phyloP scores from a whole-genome alignment of 2,329 filamentous ascomycete genomes.

The Trichoderma harzianum region DNA sequence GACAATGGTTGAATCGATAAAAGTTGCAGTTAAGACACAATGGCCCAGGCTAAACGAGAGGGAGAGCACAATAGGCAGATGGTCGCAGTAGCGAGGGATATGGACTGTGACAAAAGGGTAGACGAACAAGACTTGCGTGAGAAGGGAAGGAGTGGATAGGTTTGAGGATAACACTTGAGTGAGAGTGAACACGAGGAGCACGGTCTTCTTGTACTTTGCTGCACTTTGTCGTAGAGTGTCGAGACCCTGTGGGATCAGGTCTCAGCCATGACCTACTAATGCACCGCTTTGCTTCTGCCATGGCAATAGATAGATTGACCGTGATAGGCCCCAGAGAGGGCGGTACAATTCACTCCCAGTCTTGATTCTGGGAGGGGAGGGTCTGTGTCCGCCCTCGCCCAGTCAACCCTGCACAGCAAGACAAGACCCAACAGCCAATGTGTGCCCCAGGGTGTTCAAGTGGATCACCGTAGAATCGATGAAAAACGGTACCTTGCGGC shows the following conservation, averaged over 20 bases:
- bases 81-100: slow-evolving; percentile 27
- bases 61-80: slow-evolving; percentile 24
- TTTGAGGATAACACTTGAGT: slow-evolving; percentile 23
- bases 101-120: slow-evolving; percentile 20
- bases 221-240: slow-evolving; percentile 22
- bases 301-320: slow-evolving; percentile 31
- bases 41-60: slow-evolving; percentile 17
- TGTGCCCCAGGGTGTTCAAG: slow-evolving; percentile 18
- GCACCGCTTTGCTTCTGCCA: slow-evolving; percentile 30
- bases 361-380: slow-evolving; percentile 29
- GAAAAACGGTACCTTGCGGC: slow-evolving; percentile 32
- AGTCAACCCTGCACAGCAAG: slow-evolving; percentile 13
- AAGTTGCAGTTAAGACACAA: slow-evolving; percentile 11
- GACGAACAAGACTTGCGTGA: slow-evolving; percentile 24
- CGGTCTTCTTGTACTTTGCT: slow-evolving; percentile 31
- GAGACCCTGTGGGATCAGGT: slow-evolving; percentile 26
- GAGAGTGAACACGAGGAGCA: slow-evolving; percentile 26
- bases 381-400: slow-evolving; percentile 34
- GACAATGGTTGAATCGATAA: slow-evolving; percentile 6
- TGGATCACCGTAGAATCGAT: slow-evolving; percentile 31
- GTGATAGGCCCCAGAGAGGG: slow-evolving; percentile 28
- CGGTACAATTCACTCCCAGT: slow-evolving; percentile 27
- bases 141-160: slow-evolving; percentile 21
- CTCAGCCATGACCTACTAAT: slow-evolving; percentile 26
- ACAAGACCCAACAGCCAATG: slow-evolving; percentile 16